Evolutionary conservation across 768 basidiomycete species (phyloP).

Genomic region (Tremella yokohamensis): DNA sequence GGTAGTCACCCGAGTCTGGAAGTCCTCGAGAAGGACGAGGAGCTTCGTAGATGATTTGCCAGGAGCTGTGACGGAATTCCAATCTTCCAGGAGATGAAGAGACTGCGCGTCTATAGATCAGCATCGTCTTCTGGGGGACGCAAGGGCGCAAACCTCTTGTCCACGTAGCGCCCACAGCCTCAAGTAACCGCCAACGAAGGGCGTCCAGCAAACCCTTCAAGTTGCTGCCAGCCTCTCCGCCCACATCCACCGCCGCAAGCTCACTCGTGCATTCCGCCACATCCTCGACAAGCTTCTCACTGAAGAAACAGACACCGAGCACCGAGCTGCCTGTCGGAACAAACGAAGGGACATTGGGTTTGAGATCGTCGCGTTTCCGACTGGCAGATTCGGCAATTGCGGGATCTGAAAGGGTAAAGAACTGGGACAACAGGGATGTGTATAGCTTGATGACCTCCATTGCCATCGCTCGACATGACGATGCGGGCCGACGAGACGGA

Average conservation of each 20-base stretch:
- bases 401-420: constrained; percentile 77
- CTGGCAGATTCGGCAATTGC: constrained; percentile 62
- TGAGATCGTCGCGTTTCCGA: constrained; percentile 40
- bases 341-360: constrained; percentile 61
- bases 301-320: constrained; percentile 74
- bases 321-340: constrained; percentile 64
- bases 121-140: background rate
- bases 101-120: constrained; percentile 65
- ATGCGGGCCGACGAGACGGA: constrained; percentile 69
- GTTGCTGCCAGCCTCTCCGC: constrained; percentile 60
- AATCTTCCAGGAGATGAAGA: constrained; percentile 82
- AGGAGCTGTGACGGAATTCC: constrained; percentile 57
- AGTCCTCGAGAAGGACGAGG: constrained; percentile 70
- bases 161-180: constrained; percentile 75
- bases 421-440: constrained; percentile 75
- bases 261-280: constrained; percentile 83
- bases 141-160: constrained; percentile 64
- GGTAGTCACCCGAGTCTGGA: constrained; percentile 56
- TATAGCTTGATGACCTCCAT: constrained; percentile 81
- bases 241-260: constrained; percentile 72
- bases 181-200: constrained; percentile 80
- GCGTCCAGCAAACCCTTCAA: constrained; percentile 74
- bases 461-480: constrained; percentile 81
- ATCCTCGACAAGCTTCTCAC: constrained; percentile 75
- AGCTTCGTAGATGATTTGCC: constrained; percentile 62